Base-by-base conservation (phyloP, 2,329 filamentous ascomycete genomes). In the Fusarium denticulatum region DNA sequence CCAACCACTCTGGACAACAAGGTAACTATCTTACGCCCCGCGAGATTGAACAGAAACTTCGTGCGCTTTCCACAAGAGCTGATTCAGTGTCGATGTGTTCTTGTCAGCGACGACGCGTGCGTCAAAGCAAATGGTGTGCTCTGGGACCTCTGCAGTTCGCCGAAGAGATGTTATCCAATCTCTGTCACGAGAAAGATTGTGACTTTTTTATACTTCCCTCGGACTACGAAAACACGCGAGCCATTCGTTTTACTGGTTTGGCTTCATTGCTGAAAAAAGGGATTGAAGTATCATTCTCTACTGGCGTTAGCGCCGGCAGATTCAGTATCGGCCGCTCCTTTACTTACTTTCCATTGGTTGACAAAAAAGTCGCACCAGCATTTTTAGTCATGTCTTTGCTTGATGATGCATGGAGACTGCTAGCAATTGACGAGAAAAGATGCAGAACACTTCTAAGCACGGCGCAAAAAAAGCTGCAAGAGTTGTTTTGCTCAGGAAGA, bases 321-420 rank as follows among this genome's bases (percentile, higher is more conserved):
- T 18, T 3, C 28, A 32, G 11, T 3, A 24, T 49, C 11, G 14
- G 28, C 2, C 22, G 2, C 0, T 49, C 46, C 1, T 49, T 49
- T 10, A n/a, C 28, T 0, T 49, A 18, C 15, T 49, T 49, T 32
- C 46, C 46, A 9, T 1, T 32, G 7, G 46, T 49, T 18, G 46
- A 49, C 14, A 0, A 0, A 7, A 0, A 1, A 0, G 28, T 18
- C 2, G 46, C 28, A 3, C 28, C 46, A 0, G 46, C 15, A 14
- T 49, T 49, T 8, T 7, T 18, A 18, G 11, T 49, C 1, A 13
- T 49, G 0, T 1, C 4, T 1, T 15, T 32, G n/a, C 22, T 30
- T 6, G 0, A 0, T 2, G 0, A 1, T 3, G 14, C 26, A 28
- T n/a, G n/a, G n/a, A n/a, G n/a, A n/a, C n/a, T n/a, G n/a, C n/a